Evolutionary conservation across 2,329 filamentous ascomycete genomes (phyloP).

Genomic region (Parascedosporium putredinis): DNA sequence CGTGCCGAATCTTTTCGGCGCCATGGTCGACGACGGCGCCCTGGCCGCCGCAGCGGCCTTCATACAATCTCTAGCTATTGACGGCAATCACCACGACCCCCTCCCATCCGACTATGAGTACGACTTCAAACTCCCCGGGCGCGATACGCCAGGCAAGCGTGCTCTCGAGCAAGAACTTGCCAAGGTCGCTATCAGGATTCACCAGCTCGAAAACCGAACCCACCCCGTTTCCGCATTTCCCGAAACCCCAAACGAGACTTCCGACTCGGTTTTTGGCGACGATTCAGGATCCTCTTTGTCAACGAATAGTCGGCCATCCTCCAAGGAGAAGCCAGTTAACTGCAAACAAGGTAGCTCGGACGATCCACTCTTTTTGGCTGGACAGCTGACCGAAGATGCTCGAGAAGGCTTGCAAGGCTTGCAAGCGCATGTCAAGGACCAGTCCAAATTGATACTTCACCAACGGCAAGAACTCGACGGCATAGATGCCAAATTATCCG

Average conservation of each 20-base stretch:
- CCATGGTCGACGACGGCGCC: slow-evolving; percentile 44
- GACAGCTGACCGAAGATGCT: slow-evolving; percentile 66
- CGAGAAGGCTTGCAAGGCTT: slow-evolving; percentile 74
- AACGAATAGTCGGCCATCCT: slow-evolving; percentile 25
- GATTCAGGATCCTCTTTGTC: slow-evolving; percentile 35
- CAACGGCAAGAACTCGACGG: slow-evolving; percentile 78
- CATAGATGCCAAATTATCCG: slow-evolving; percentile 74
- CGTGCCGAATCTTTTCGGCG: not conserved
- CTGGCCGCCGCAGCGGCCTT: slow-evolving; percentile 43
- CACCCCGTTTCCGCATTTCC: slow-evolving; percentile 54
- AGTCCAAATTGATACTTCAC: slow-evolving; percentile 82
- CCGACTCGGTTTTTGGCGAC: slow-evolving; percentile 53
- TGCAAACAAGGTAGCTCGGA: slow-evolving; percentile 29
- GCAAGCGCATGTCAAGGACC: slow-evolving; percentile 83
- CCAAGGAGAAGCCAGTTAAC: slow-evolving; percentile 35
- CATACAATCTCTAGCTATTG: slow-evolving; percentile 39
- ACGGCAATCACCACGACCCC: slow-evolving; percentile 27
- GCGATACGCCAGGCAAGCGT: slow-evolving; percentile 63
- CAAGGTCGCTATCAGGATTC: slow-evolving; percentile 66
- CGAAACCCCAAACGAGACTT: slow-evolving; percentile 70
- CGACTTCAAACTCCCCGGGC: slow-evolving; percentile 65
- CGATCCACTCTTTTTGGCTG: slow-evolving; percentile 23
- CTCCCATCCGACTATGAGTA: slow-evolving; percentile 30
- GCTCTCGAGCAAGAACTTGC: slow-evolving; percentile 74
- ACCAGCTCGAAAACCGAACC: slow-evolving; percentile 72